Base-by-base conservation (phyloP, 176 grass and related monocot species). In the Areca catechu region DNA sequence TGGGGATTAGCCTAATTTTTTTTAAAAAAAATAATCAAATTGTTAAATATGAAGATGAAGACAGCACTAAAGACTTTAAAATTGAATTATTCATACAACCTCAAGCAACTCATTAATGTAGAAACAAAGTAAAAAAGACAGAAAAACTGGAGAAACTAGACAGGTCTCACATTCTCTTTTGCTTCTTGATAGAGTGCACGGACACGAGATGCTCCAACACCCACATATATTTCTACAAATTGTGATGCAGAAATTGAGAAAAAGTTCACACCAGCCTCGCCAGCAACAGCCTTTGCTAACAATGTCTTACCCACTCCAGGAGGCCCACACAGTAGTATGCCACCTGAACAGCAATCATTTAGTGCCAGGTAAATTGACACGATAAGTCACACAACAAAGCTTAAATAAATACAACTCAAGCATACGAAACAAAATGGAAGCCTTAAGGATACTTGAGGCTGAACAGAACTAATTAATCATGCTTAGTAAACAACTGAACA, bases 171-270 rank as follows among this genome's bases (percentile, higher is more conserved):
- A 68, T 76, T 76, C 54, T 76, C 73, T 58, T 67, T 76, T 24
- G 73, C 73, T 48, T 76, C 73, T 53, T 76, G 62, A 51, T 76
- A 76, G 20, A 76, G 63, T 51, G 73, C 62, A 51, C 73, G 73
- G 21, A 76, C 73, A 61, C 73, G 73, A 51, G 73, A 76, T 51
- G 73, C 73, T 68, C 73, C 73, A 37, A 76, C 73, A 67, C 73
- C 73, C 60, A 67, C 73, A 61, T 76, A 76, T 67, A 76, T 76
- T 76, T 76, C 73, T 48, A 76, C 73, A 61, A 76, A 76, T 53
- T 76, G 73, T 23, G 73, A 76, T 22, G 73, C 73, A 17, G 73
- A 76, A 59, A 76, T 76, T 37, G 73, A 76, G 54, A 76, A 76
- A 51, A 76, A 76, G 43, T 76, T 76, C 3, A 76, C 62, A 21